Evolutionary conservation across 371 early-diverging fungal species (phyloP), one percentile per base, ranked within the genome.

Genomic region (Syncephalastrum monosporum): DNA sequence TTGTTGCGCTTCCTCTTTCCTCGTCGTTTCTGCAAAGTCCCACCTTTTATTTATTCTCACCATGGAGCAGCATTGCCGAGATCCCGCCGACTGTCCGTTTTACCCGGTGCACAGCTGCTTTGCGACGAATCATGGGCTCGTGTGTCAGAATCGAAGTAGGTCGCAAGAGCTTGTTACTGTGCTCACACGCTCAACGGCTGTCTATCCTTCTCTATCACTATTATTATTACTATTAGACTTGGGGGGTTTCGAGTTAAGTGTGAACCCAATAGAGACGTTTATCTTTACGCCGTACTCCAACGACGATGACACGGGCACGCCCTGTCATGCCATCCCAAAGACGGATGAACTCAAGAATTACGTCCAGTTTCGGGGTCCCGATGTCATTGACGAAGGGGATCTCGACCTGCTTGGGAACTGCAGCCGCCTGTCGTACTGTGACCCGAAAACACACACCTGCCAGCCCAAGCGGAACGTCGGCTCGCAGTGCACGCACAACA

Each of bases 41-140:
- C 38, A 33, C 38, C 10, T 52, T 25, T 19, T 46, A 19, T 46
- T 46, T 38, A 14, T 33, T 8, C 4, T n/a, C 13, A 17, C 45
- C 29, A 60, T 46, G 44, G 55, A 66, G 44, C 61, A 61, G 45
- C 73, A 72, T 53, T 78, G 78, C 55, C 61, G 65, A 33, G 75
- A 71, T 53, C 72, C 73, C 13, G 59, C 68, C 16, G 69, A 75
- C 47, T 78, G 78, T 59, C 75, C 67, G 15, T 64, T 74, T 27
- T 78, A 72, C 47, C 78, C 78, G 29, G 46, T 72, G 6, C 71
- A 78, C 41, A 61, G 66, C 17, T 78, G 78, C 53, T 78, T 69
- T 61, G 78, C 78, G 8, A 71, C 72, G 42, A 62, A 69, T 1
- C 54, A 50, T 43, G 78, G 78, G 1, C 61, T 78, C 21, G 55